phyloP scores from a whole-genome alignment of 106 monocot species.

The Posidonia australis region DNA sequence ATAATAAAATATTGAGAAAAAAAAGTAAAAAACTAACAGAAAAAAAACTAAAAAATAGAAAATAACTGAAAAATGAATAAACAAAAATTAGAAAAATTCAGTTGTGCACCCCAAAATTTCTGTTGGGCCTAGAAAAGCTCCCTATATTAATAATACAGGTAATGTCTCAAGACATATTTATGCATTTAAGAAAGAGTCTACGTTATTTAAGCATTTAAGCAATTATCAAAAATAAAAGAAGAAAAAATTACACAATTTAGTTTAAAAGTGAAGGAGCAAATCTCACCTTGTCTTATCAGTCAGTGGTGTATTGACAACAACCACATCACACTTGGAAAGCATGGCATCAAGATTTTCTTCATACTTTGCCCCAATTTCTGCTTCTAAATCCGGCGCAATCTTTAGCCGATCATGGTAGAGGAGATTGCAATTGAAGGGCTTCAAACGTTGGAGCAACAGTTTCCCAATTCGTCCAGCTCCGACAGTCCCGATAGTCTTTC shows the following conservation, averaged over 20 bases:
- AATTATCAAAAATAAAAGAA: not conserved
- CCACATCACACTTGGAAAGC: slow-evolving; percentile 85
- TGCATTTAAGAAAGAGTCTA: no score
- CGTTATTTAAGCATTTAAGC: no score
- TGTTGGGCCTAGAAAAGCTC: no score
- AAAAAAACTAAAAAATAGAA: no score
- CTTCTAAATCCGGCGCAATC: slow-evolving; percentile 66
- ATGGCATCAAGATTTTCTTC: slow-evolving; percentile 91
- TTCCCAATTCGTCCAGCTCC: slow-evolving; percentile 88
- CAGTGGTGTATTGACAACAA: slow-evolving; percentile 80
- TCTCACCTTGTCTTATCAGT: slow-evolving; percentile 84
- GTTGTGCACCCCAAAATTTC: no score
- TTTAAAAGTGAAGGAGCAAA: not conserved
- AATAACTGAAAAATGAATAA: no score
- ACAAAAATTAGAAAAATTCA: no score
- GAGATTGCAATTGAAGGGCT: slow-evolving; percentile 85
- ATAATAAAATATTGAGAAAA: no score
- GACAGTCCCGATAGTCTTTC: slow-evolving; percentile 86
- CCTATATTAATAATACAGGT: no score
- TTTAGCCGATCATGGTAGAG: slow-evolving; percentile 77
- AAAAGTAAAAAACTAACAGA: no score
- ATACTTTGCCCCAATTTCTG: slow-evolving; percentile 67
- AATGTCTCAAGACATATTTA: no score
- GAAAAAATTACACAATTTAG: not conserved
- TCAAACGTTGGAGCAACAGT: slow-evolving; percentile 74